Conservation (phyloP, 2,329 filamentous ascomycete genomes). For the Alternaria tenuissima region DNA sequence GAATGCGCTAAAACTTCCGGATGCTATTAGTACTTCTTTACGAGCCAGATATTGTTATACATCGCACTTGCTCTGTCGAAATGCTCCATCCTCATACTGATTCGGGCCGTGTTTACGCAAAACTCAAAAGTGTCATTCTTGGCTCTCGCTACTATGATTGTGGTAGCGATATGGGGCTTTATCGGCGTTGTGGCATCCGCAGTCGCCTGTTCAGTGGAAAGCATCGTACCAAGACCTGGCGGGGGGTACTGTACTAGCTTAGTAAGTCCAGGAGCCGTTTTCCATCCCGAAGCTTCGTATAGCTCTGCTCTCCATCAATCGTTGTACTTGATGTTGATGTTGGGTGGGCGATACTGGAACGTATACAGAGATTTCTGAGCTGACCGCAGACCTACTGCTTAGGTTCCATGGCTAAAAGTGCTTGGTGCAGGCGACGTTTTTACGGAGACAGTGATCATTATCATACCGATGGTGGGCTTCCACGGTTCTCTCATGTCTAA, state of each 20-base stretch:
- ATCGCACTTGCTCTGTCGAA: constrained; percentile 16
- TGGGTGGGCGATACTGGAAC: no score
- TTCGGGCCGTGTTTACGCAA: constrained; percentile 1
- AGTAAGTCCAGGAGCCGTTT: not conserved
- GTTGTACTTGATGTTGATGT: not conserved
- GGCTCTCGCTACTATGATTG: not conserved
- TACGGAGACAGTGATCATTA: constrained; percentile 4
- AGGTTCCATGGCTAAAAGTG: constrained; percentile 12
- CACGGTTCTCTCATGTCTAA: constrained; percentile 2
- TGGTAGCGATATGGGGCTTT: constrained; percentile 10
- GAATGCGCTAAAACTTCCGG: not conserved
- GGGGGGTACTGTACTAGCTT: constrained; percentile 1
- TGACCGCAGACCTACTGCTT: not conserved
- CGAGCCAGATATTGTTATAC: constrained; percentile 4
- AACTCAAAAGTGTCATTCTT: constrained; percentile 2
- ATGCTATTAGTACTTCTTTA: constrained; percentile 4
- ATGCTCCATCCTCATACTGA: constrained; percentile 11
- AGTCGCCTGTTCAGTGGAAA: constrained; percentile 2
- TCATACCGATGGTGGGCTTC: constrained; percentile 10
- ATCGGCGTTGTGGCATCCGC: constrained; percentile 2
- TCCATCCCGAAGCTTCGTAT: fast-evolving
- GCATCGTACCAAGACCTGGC: constrained; percentile 4
- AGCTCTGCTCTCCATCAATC: no score
- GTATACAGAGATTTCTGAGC: not conserved
- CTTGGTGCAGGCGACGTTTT: constrained; percentile 4